Base-by-base conservation (phyloP, 805 yeast species). In the Zygotorulaspora florentina region DNA sequence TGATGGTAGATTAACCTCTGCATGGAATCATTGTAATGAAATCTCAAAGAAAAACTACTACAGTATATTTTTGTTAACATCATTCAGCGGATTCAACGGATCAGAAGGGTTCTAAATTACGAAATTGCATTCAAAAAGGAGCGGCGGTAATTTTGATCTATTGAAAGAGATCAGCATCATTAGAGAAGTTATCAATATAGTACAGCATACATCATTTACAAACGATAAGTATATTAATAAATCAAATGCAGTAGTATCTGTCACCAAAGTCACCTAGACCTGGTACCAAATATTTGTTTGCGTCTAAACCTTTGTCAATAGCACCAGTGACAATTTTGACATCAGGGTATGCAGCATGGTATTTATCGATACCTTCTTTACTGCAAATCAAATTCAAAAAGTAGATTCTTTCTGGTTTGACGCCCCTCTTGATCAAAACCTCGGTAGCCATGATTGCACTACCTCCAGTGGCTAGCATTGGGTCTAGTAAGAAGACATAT, bases 191-290 rank as follows among this genome's bases (percentile, higher is more conserved):
- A 20, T 20, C 25, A 20, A 20, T 20, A 20, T 20, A 20, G 7
- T 20, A 20, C 25, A 20, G 25, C 25, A 20, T 20, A 20, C 25
- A 20, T 20, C 25, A 20, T 20, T 20, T 20, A 20, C 25, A 20
- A 20, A 20, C 25, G 25, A 7, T 20, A 12, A 15, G 20, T 25
- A 18, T 16, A 27, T 34, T 25, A 29, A 16, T 41, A 15, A 13
- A 20, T 65, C 74, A 90, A 52, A 87, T 80, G 71, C 96, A 87
- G 73, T 91, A 93, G 71, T 93, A 93, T 69, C 98, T 79, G 71
- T 93, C 98, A 62, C 99, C 99, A 62, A 93, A 93, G 64, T 93
- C 99, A 62, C 99, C 99, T 55, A 93, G 75, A 39, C 99, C 99
- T 27, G 99, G 99, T 39, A 80, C 80, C 56, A 93, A 85, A 67